These are phyloP conservation scores for Metschnikowia cubensis DNA, from an alignment of 805 yeast species.

Conservation along the genomic window DNA sequence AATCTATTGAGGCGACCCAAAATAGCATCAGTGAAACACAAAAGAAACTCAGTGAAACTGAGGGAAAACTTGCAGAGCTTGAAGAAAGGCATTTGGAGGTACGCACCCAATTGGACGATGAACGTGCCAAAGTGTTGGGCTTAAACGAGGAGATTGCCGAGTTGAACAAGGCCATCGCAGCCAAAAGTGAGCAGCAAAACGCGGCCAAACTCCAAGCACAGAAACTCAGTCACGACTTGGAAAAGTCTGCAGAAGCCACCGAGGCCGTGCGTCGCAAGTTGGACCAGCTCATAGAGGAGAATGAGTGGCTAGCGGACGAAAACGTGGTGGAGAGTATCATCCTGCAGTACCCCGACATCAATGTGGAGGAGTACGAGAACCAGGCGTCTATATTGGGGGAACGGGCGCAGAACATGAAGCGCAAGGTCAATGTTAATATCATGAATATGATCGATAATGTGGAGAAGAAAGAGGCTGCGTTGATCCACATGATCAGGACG, in stretches of 20 bases:
- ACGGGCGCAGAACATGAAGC: constrained; percentile 63
- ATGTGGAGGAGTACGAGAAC: constrained; percentile 58
- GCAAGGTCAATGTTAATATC: constrained; percentile 79
- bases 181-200: constrained; percentile 42
- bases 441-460: constrained; percentile 90
- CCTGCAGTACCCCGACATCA: constrained; percentile 59
- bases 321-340: constrained; percentile 52
- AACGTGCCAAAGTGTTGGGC: constrained; percentile 58
- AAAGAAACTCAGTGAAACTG: constrained; percentile 9
- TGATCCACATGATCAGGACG: constrained; percentile 76
- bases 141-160: constrained; percentile 74
- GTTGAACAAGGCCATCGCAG: constrained; percentile 43
- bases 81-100: constrained; percentile 17
- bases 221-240: constrained; percentile 52
- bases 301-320: constrained; percentile 72
- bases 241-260: constrained; percentile 40
- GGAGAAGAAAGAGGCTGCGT: constrained; percentile 76
- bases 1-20: constrained; percentile 37
- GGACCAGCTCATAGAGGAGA: constrained; percentile 46
- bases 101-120: constrained; percentile 42
- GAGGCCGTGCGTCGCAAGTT: constrained; percentile 36
- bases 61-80: constrained; percentile 24
- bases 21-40: constrained; percentile 28
- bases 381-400: constrained; percentile 54
- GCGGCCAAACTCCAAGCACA: constrained; percentile 51